Percentiles rank a stretch among this genome's conserved stretches.
Conservation (phyloP, 2,329 filamentous ascomycete species). For the Endothia cerciana region DNA sequence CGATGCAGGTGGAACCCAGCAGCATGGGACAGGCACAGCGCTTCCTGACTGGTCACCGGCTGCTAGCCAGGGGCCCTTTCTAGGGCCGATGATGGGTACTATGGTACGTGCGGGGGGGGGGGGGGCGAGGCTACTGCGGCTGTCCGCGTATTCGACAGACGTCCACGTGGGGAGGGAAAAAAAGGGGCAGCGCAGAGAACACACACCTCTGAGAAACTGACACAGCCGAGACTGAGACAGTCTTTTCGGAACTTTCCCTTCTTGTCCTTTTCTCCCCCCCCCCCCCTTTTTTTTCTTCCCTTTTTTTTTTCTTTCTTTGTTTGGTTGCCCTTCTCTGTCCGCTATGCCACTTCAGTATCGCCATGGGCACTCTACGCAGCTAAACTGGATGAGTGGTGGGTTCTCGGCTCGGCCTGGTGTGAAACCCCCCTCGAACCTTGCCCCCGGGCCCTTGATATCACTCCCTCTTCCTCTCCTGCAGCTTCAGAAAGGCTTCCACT, state of each 20-base stretch:
- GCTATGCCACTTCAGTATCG: not conserved
- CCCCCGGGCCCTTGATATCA: not conserved
- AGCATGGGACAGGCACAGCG: not conserved
- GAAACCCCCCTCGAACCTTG: not conserved
- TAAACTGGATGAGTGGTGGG: not conserved
- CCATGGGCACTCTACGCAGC: not conserved
- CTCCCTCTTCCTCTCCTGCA: too few relatives aligned
- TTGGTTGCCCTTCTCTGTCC: not conserved
- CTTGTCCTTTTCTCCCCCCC: not conserved
- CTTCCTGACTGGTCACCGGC: not conserved
- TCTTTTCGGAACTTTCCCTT: not conserved
- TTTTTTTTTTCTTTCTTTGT: not conserved
- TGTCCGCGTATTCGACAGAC: too few relatives aligned
- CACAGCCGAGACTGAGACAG: too few relatives aligned
- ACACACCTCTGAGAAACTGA: too few relatives aligned
- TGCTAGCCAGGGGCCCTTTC: conserved; percentile 7
- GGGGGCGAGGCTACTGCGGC: too few relatives aligned
- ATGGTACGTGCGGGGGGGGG: not conserved
- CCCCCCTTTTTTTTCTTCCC: not conserved
- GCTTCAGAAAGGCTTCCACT: not conserved
- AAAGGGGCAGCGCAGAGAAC: too few relatives aligned
- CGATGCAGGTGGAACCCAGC: not conserved
- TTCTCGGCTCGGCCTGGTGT: not conserved
- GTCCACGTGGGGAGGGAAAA: too few relatives aligned
- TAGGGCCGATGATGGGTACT: not conserved